A percentile compares a stretch with the other conserved stretches of the same genome.
Conservation (phyloP, 108 stramenopile species). For the Skeletonema menzelii region DNA sequence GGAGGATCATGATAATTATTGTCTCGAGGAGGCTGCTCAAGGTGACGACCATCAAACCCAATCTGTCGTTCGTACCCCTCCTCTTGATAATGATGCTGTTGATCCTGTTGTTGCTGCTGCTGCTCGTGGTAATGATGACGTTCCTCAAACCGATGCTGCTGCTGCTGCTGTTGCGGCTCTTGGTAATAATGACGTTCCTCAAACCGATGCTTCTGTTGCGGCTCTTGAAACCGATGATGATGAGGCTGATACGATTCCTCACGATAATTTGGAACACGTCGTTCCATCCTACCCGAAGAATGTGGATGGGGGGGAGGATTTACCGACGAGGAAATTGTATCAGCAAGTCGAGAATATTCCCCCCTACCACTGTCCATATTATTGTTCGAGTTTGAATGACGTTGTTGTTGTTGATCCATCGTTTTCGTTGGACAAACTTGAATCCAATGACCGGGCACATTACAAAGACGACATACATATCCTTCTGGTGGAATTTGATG, state of each 20-base stretch:
- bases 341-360: not conserved
- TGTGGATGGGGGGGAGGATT: no score
- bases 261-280: not conserved
- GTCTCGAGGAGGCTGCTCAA: not conserved
- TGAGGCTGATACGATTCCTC: not conserved
- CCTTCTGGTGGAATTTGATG: not conserved
- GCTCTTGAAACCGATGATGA: no score
- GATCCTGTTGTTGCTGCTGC: not conserved
- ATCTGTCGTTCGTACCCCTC: not conserved
- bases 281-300: not conserved
- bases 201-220: not conserved
- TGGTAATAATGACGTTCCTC: not conserved
- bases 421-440: not conserved
- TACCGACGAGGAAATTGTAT: not conserved
- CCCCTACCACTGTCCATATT: not conserved
- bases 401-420: not conserved
- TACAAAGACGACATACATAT: not conserved
- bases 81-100: not conserved
- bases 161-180: not conserved
- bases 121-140: not conserved
- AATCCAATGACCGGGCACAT: not conserved
- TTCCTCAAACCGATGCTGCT: not conserved
- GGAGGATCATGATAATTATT: not conserved
- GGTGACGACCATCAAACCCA: not conserved
- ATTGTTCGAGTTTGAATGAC: not conserved